phyloP scores from a whole-genome alignment of 1,284 basidiomycete species.

The Sanghuangporus sanghuang region DNA sequence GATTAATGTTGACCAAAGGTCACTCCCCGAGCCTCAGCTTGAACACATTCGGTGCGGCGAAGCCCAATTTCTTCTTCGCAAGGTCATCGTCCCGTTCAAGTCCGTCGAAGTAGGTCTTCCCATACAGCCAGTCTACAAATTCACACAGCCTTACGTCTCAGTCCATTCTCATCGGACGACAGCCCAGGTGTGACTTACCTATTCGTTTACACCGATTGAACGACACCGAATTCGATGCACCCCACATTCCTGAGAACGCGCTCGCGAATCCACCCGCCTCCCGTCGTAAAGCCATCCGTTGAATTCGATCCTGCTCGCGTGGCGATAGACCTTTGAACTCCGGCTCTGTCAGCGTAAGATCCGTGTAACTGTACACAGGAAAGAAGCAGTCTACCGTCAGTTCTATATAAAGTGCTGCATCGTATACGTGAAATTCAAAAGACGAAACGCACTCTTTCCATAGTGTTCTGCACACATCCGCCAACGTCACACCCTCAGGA shows the following conservation, averaged over 20 bases:
- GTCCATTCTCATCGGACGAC: background rate
- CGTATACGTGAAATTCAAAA: background rate
- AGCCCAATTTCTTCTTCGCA: slow-evolving; percentile 55
- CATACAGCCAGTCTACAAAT: slow-evolving; percentile 67
- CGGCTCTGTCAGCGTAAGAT: slow-evolving; percentile 42
- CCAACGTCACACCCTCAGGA: slow-evolving; percentile 64
- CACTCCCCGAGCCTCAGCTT: slow-evolving; percentile 42
- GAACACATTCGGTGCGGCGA: slow-evolving; percentile 71
- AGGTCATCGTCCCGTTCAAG: slow-evolving; percentile 56
- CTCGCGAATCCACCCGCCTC: slow-evolving; percentile 23
- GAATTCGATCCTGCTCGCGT: slow-evolving; percentile 64
- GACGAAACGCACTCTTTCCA: slow-evolving; percentile 60
- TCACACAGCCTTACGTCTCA: slow-evolving; percentile 5
- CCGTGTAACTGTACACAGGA: slow-evolving; percentile 1
- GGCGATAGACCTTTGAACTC: slow-evolving; percentile 57
- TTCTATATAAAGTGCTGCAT: too few relatives aligned
- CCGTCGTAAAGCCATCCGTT: slow-evolving; percentile 49
- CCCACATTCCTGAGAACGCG: slow-evolving; percentile 7
- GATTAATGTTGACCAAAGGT: background rate
- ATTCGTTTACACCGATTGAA: slow-evolving; percentile 8
- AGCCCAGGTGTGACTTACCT: slow-evolving; percentile 22
- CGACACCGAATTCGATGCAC: background rate
- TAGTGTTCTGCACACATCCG: slow-evolving; percentile 59
- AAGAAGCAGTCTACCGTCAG: background rate
- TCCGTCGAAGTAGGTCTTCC: slow-evolving; percentile 63